phyloP scores from a whole-genome alignment of 306 rosid genomes.

The barrel medic (Medicago truncatula) region DNA sequence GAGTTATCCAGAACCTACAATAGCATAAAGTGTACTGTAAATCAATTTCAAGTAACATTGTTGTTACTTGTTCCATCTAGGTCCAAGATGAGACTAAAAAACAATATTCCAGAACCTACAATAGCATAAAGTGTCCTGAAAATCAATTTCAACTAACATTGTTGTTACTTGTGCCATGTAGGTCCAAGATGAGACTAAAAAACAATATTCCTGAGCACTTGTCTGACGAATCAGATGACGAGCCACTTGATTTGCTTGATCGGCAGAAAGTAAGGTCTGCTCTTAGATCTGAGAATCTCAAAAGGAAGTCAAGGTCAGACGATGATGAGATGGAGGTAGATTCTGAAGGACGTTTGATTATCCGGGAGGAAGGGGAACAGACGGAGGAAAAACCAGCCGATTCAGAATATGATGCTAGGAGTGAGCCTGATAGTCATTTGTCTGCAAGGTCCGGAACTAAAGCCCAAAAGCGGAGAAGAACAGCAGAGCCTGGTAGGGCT shows the following conservation, averaged over 20 bases:
- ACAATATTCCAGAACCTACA: conserved; percentile 59
- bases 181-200: conserved; percentile 58
- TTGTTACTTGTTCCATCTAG: conserved; percentile 44
- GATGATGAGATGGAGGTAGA: conserved; percentile 72
- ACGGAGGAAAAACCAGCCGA: conserved; percentile 48
- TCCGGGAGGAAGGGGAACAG: conserved; percentile 59
- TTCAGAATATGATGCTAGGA: conserved; percentile 56
- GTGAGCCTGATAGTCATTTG: conserved; percentile 67
- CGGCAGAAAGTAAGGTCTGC: conserved; percentile 73
- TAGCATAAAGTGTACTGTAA: neutral
- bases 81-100: conserved; percentile 57
- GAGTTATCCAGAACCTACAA: neutral
- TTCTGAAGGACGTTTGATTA: conserved; percentile 81
- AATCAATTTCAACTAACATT: neutral
- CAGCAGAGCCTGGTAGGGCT: conserved; percentile 56
- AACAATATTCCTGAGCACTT: conserved; percentile 67
- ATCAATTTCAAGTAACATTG: neutral
- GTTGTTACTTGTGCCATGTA: conserved; percentile 39
- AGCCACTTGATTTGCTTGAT: conserved; percentile 94
- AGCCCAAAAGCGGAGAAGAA: conserved; percentile 72
- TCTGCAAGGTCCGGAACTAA: conserved; percentile 64
- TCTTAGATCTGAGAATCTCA: conserved; percentile 62
- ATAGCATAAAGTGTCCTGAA: neutral
- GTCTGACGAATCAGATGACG: conserved; percentile 76
- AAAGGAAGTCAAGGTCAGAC: conserved; percentile 66